These are phyloP conservation scores for Hypoxylon trugodes DNA, from an alignment of 495 filamentous ascomycete genomes.

Conservation along the genomic window DNA sequence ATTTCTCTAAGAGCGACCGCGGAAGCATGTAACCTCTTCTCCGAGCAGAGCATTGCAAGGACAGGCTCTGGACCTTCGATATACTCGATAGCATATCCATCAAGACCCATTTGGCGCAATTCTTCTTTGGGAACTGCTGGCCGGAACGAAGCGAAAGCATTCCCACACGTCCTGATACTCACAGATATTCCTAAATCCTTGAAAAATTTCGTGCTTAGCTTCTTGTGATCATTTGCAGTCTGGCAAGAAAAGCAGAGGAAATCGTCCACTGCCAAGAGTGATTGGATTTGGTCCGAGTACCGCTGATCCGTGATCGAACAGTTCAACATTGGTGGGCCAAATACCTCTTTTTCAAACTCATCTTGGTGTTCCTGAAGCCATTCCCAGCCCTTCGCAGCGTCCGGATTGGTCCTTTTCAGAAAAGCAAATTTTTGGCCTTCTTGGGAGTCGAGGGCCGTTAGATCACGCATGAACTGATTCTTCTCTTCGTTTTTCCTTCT, in stretches of 20 bases:
- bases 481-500: slow-evolving; percentile 30
- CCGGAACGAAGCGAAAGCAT: slow-evolving; percentile 58
- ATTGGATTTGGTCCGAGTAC: slow-evolving; percentile 79
- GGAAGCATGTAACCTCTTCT: slow-evolving; percentile 70
- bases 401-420: slow-evolving; percentile 62
- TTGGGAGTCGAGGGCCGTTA: slow-evolving; percentile 74
- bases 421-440: slow-evolving; percentile 76
- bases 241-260: slow-evolving; percentile 81
- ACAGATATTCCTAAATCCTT: slow-evolving; percentile 67
- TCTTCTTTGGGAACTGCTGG: slow-evolving; percentile 64
- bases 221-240: slow-evolving; percentile 74
- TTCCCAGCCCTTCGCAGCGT: slow-evolving; percentile 75
- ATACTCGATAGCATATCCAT: slow-evolving; percentile 79
- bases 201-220: slow-evolving; percentile 65
- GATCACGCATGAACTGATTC: slow-evolving; percentile 53
- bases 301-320: slow-evolving; percentile 81
- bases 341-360: slow-evolving; percentile 81
- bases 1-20: slow-evolving; percentile 70
- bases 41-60: slow-evolving; percentile 82
- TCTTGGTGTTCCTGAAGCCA: slow-evolving; percentile 79
- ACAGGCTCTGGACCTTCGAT: slow-evolving; percentile 85
- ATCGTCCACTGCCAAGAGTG: slow-evolving; percentile 67
- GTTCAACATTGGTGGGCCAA: slow-evolving; percentile 82
- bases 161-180: slow-evolving; percentile 65
- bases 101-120: slow-evolving; percentile 70